Base-by-base conservation (phyloP, 768 basidiomycete species). In the Suillus occidentalis region DNA sequence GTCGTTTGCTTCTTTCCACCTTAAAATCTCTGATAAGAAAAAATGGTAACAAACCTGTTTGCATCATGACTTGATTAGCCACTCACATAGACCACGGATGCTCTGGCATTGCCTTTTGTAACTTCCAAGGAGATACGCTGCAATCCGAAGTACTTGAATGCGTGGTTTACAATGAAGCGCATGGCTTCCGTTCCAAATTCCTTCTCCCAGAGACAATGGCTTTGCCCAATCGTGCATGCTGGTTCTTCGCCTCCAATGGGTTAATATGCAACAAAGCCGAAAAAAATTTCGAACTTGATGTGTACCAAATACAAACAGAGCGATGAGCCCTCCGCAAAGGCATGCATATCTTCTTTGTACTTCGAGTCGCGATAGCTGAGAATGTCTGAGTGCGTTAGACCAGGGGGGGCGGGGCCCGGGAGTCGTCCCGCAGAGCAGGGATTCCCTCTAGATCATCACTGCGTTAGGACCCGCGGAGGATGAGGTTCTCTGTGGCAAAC, bases 71-170 rank as follows among this genome's bases (percentile, higher is more conserved):
- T 49, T 14, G 12, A 60, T 55, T 4, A 28, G 9, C 25, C 1
- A 68, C 79, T 72, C 62, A 81, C 80, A 56, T 79, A 81, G 39
- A 80, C 49, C 49, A 63, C 64, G 20, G 72, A 64, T 8, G 78
- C 80, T 36, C 72, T 68, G 37, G 69, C 70, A 59, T 82, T 82
- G 12, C 72, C 71, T 45, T 76, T 75, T 20, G 76, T 67, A 16
- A 79, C 74, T 14, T 65, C 70, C 47, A 81, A 69, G 12, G 77
- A 76, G 60, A 81, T 69, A 2, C 80, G 78, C 53, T 80, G 77
- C 56, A 80, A 63, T n/a, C 71, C 75, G 25, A 82, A 62, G 28
- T 72, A 68, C 39, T 66, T 68, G 55, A 82, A 81, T 2, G 72
- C 74, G 64, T 80, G 67, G 53, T 77, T 75, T 4, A 78, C 71